These are phyloP conservation scores for Simmondsia chinensis DNA, from an alignment of 148 eudicot genomes.

Conservation along the genomic window DNA sequence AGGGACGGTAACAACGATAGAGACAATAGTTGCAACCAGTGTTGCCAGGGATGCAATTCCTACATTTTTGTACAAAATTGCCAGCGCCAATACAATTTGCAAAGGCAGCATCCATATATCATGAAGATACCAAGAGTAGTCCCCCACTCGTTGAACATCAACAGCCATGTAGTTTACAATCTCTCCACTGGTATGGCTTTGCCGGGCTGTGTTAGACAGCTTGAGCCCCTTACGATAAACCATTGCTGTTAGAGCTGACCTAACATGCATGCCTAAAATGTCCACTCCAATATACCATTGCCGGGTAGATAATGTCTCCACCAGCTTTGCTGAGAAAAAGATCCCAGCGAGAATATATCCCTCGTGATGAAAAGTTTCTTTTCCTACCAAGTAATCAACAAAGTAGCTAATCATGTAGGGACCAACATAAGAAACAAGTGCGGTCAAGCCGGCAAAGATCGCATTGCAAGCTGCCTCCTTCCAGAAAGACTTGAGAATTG, in stretches of 20 bases:
- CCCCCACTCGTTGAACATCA: slow-evolving; percentile 92
- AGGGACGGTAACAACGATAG: slow-evolving; percentile 63
- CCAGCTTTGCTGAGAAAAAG: slow-evolving; percentile 64
- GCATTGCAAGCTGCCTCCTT: slow-evolving; percentile 80
- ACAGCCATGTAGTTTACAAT: slow-evolving; percentile 95
- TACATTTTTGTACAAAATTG: slow-evolving; percentile 77
- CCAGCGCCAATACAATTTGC: slow-evolving; percentile 79
- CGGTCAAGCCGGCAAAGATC: slow-evolving; percentile 61
- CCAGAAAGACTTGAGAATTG: slow-evolving; percentile 76
- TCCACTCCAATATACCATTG: slow-evolving; percentile 89
- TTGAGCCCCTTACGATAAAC: slow-evolving; percentile 79
- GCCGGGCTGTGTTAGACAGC: slow-evolving; percentile 67
- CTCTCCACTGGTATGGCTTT: slow-evolving; percentile 84
- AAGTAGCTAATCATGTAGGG: slow-evolving; percentile 92
- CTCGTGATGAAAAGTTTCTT: slow-evolving; percentile 52
- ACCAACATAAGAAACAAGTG: slow-evolving; percentile 84
- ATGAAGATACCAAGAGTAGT: slow-evolving; percentile 79
- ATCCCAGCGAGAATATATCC: slow-evolving; percentile 82
- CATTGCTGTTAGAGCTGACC: slow-evolving; percentile 89
- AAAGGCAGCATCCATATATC: slow-evolving; percentile 89
- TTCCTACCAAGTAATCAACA: slow-evolving; percentile 77
- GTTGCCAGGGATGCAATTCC: slow-evolving; percentile 83
- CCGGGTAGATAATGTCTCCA: slow-evolving; percentile 70
- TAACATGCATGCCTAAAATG: slow-evolving; percentile 76
- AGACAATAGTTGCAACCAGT: slow-evolving; percentile 64